phyloP scores from a whole-genome alignment of 2,329 filamentous ascomycete species.

The Sclerotinia glacialis region DNA sequence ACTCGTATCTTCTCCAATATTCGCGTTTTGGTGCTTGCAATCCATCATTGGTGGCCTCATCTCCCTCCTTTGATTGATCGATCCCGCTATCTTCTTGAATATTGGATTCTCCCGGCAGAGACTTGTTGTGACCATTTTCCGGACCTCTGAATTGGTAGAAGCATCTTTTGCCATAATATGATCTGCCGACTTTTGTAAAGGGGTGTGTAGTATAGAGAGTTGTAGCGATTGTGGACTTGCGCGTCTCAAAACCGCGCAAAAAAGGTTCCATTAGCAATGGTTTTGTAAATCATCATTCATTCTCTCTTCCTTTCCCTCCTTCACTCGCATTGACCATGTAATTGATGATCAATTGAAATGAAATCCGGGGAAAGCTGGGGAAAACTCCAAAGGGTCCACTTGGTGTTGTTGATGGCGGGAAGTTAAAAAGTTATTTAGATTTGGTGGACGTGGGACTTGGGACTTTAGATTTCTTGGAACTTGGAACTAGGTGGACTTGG shows the following conservation, averaged over 20 bases:
- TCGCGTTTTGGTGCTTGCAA: neutral
- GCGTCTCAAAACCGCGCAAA: slow-evolving; percentile 12
- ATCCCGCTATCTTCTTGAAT: neutral
- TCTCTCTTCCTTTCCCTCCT: too few species aligned
- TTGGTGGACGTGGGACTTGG: neutral
- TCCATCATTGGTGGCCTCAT: neutral
- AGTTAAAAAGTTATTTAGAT: slow-evolving; percentile 9
- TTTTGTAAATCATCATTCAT: slow-evolving; percentile 7
- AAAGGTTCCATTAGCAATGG: neutral
- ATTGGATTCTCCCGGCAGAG: neutral
- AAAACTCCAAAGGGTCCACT: slow-evolving; percentile 7
- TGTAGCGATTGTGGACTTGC: slow-evolving; percentile 6
- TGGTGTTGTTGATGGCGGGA: slow-evolving; percentile 18
- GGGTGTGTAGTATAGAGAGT: neutral
- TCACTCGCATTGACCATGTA: slow-evolving; percentile 18
- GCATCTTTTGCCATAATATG: slow-evolving; percentile 5
- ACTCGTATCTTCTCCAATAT: slow-evolving; percentile 11
- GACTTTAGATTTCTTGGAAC: slow-evolving; percentile 3
- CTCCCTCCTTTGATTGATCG: neutral
- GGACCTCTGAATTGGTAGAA: neutral
- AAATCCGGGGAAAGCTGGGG: slow-evolving; percentile 18
- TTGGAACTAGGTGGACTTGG: neutral
- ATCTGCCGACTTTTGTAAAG: neutral
- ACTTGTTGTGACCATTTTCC: neutral
- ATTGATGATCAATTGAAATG: neutral